A percentile compares a stretch with the other conserved stretches of the same genome.
Conservation (phyloP, 2,329 filamentous ascomycete species). For the Thermothelomyces thermophilus region DNA sequence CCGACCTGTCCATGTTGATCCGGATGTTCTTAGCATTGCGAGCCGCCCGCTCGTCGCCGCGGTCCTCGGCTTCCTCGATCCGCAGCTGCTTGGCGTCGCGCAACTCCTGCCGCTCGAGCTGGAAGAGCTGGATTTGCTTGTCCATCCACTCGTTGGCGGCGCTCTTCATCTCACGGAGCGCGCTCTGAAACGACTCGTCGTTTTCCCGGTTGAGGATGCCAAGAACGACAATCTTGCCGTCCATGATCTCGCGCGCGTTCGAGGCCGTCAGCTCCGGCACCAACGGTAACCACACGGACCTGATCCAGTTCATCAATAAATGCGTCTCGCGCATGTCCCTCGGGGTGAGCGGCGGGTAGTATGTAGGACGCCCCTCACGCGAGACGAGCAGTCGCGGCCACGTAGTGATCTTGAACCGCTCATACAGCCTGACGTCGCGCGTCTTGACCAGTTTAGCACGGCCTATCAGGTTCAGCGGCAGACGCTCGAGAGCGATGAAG, state of each 20-base stretch:
- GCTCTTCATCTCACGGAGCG: conserved; percentile 87
- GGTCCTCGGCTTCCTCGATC: conserved; percentile 93
- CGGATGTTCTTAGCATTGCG: conserved; percentile 83
- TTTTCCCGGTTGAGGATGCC: conserved; percentile 78
- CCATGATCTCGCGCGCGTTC: conserved; percentile 93
- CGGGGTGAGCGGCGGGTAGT: conserved; percentile 81
- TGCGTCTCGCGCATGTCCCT: conserved; percentile 86
- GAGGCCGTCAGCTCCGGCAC: conserved; percentile 87
- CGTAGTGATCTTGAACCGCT: conserved; percentile 90
- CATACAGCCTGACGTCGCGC: conserved; percentile 64
- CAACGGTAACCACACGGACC: conserved; percentile 89
- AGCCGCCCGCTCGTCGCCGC: conserved; percentile 80
- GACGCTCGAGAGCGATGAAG: conserved; percentile 76
- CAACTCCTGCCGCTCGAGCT: conserved; percentile 86
- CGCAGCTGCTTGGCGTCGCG: conserved; percentile 90
- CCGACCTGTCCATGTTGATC: conserved; percentile 82
- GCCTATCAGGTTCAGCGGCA: conserved; percentile 83
- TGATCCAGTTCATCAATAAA: conserved; percentile 85
- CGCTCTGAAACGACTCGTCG: conserved; percentile 67
- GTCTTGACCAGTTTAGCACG: conserved; percentile 92
- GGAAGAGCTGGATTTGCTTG: conserved; percentile 84
- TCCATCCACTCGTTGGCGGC: conserved; percentile 98
- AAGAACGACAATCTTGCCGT: conserved; percentile 88
- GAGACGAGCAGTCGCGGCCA: conserved; percentile 92
- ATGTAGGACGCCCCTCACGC: conserved; percentile 80